Evolutionary conservation across 2,329 filamentous ascomycete species (phyloP), one percentile per base, ranked within the genome.

Genomic region (Clarireedia monteithiana): DNA sequence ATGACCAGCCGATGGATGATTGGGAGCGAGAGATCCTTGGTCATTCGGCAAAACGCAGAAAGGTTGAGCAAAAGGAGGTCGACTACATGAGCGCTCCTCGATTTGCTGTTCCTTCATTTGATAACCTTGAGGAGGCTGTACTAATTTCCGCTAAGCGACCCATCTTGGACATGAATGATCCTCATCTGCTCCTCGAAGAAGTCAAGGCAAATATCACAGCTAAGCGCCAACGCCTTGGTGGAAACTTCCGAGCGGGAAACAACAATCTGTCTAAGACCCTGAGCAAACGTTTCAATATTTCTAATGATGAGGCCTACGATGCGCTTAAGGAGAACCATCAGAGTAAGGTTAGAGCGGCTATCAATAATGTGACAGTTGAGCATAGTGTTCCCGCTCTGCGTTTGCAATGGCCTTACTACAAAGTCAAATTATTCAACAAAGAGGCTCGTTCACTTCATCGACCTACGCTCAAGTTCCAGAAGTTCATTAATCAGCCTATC

Each of bases 241-340:
- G 76, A 51, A 84, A 83, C 60, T 78, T 81, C 61, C 84, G 80
- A 60, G 84, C 84, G 75, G 83, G 81, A 6, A 86, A 82, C 56
- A 83, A 84, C 15, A 86, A 84, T 50, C 74, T 90, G 44, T 83
- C 85, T 3, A 87, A 86, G 54, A 84, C 89, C 55, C 79, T 96
- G 38, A 82, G 82, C 39, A 82, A 86, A 63, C 85, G 92, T 44
- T 99, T 96, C 77, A 97, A 97, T 68, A 88, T 95, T 57, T 96
- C 91, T 30, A 97, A 97, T 61, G 94, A 99, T 67, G 88, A 94
- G 58, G 91, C 91, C 1, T 99, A 99, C 70, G 91, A 97, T 67
- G 83, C 91, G 58, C 81, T 99, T 46, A 97, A 97, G 72, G 91
- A 96, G 71, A 97, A 96, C 67, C 91, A 95, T 67, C 90, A 95